A percentile compares a stretch with the other conserved stretches of the same genome.
Evolutionary conservation across 2,329 filamentous ascomycete genomes (phyloP).

Genomic region (Ceratocystis alfenasii): DNA sequence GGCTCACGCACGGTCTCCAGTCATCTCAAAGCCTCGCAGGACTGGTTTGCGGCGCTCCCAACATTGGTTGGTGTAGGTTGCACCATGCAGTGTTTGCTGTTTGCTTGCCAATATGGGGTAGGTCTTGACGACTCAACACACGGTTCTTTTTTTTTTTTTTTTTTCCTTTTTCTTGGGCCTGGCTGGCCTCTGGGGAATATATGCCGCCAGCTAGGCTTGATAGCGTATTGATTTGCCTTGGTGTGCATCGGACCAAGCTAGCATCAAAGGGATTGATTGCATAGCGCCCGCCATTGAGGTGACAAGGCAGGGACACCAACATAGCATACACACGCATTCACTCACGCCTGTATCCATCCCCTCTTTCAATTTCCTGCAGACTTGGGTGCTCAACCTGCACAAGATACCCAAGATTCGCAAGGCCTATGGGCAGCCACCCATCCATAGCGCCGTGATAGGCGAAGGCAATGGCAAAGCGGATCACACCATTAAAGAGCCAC

Average conservation of each 20-base stretch:
- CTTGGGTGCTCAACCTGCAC: background rate
- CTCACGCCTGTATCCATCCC: background rate
- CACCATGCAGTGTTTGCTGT: conserved; percentile 2
- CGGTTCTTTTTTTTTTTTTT: background rate
- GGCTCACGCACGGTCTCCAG: too few species aligned
- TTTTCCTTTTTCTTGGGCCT: background rate
- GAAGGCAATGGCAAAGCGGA: background rate
- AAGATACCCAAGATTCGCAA: too few species aligned
- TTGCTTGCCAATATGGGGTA: conserved; percentile 11
- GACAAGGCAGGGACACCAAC: too few species aligned
- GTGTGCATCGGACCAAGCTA: too few species aligned
- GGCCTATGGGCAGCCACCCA: too few species aligned
- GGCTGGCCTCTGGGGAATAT: too few species aligned
- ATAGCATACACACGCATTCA: background rate
- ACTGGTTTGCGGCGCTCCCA: background rate
- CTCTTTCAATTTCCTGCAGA: too few species aligned
- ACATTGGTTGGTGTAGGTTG: background rate
- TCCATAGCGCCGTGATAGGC: background rate
- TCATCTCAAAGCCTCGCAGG: background rate
- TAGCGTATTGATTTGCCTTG: too few species aligned
- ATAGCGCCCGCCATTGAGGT: too few species aligned
- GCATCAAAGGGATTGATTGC: too few species aligned
- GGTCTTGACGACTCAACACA: background rate
- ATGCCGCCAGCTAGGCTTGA: too few species aligned
- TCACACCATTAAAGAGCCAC: background rate